Evolutionary conservation across 2,329 filamentous ascomycete genomes (phyloP), one percentile per base, ranked within the genome.

Genomic region (Arthrocladium fulminans): DNA sequence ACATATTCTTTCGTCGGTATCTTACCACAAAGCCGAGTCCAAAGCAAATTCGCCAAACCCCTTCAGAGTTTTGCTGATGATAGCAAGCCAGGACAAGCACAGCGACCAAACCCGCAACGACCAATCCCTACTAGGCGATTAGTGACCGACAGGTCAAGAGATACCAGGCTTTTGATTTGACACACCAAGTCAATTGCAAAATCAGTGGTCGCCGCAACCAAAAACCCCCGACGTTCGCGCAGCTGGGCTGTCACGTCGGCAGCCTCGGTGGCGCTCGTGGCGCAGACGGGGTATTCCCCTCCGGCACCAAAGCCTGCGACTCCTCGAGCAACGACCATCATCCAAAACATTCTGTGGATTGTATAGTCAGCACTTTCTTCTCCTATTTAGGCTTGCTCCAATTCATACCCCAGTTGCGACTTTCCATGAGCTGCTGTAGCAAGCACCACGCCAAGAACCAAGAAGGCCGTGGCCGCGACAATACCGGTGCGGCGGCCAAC

Each of bases 171-270:
- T 6, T 17, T 17, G 19, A 35, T 15, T 13, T 17, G 19, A 17
- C 19, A 35, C 6, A 13, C 32, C 32, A 35, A 35, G 32, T 13
- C n/a, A 13, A 17, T 17, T 17, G 32, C n/a, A 17, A 79, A 60
- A 54, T 77, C 71, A 1, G 70, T 68, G 10, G 76, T 65, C 65
- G 78, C 69, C n/a, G 74, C 74, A 49, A 79, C 76, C 58, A 79
- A 72, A 60, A 77, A 75, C 2, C 76, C 75, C 30, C 74, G 65
- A 29, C 66, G 66, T 50, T 72, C 73, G 30, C 73, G 67, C 44
- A 69, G 65, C 12, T 60, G 56, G 6, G 56, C 60, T 41, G 62
- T 67, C 55, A 78, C 75, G 51, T 79, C 74, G 1, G 75, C 72
- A 0, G 75, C 72, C 57, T 80, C 77, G 10, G 70, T 66, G 0